phyloP scores from a whole-genome alignment of 2,329 filamentous ascomycete species.

The Clarireedia hainanense region DNA sequence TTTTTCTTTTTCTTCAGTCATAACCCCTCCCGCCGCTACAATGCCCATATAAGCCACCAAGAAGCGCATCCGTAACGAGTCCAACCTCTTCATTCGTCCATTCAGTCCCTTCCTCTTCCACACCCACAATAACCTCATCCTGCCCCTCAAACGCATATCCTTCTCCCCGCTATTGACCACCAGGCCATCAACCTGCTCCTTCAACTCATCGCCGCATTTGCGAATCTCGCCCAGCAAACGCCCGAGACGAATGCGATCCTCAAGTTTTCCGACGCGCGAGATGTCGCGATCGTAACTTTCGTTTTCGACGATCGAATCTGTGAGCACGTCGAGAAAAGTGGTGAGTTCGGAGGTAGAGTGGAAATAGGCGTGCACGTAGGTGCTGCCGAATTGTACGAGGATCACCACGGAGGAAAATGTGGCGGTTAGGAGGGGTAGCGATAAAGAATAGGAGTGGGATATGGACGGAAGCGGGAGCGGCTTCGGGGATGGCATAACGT shows the following conservation, averaged over 20 bases:
- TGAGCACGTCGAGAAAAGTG: conserved; percentile 51
- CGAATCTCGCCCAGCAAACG: conserved; percentile 55
- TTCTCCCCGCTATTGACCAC: conserved; percentile 36
- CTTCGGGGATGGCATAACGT: no score
- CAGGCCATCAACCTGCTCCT: conserved; percentile 49
- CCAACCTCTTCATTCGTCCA: conserved; percentile 49
- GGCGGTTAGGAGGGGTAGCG: not conserved
- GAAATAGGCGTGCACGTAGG: not conserved
- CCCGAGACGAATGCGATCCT: conserved; percentile 54
- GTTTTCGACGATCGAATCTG: conserved; percentile 53
- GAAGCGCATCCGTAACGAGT: conserved; percentile 57
- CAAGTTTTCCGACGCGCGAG: conserved; percentile 47
- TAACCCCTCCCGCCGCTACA: conserved; percentile 41
- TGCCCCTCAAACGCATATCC: conserved; percentile 37
- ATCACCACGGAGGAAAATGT: not conserved
- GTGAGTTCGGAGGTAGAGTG: not conserved
- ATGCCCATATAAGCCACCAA: conserved; percentile 57
- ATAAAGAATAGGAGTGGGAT: not conserved
- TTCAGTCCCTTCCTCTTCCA: conserved; percentile 45
- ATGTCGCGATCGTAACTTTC: conserved; percentile 57
- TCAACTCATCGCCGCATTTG: conserved; percentile 50
- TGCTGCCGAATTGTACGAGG: not conserved
- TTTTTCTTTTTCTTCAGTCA: conserved; percentile 30
- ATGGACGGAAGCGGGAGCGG: not conserved
- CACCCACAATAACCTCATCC: conserved; percentile 51